Evolutionary conservation across 352 stramenopile species (phyloP), one percentile per base, ranked within the genome.

Genomic region (Phytophthora uliginosa): DNA sequence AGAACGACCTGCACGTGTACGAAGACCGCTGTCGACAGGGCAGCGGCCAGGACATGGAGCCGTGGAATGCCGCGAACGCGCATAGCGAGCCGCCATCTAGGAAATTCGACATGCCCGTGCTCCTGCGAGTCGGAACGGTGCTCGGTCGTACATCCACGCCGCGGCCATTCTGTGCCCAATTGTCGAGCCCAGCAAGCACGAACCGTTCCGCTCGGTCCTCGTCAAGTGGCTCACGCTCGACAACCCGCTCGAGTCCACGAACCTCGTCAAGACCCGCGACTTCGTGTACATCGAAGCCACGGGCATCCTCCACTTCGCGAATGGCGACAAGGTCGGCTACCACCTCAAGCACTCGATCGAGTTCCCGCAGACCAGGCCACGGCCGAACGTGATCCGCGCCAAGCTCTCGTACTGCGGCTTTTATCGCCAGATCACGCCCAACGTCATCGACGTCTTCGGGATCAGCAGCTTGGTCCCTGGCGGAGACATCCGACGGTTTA

Each of bases 1-100:
- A 78, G 36, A 76, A 81, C 22, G 65, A 80, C 20, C 52, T 90
- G 12, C 74, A 84, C 58, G 65, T 90, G 9, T 90, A 80, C 59
- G 76, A 64, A 13, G 74, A 88, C 42, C 76, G 71, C 6, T 62
- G 20, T 38, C 20, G 22, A 33, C 20, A 58, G 17, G 22, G 9
- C 24, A 58, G n/a, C 26, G 51, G n/a, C 2, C 24, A 24, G 22
- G 15, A 38, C 15, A 33, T 58, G 7, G 51, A 58, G 51, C 24
- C 51, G 5, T 58, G 24, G 38, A 53, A 56, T 31, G 18, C 56
- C 18, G 20, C 36, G 13, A 57, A 40, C 10, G 22, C 17, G 7
- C 40, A 56, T 2, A 31, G 4, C 20, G 8, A 12, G 12, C 48
- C n/a, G 8, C 0, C 26, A 12, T 22, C 38, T 7, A 36, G 47